Percentiles rank a stretch among this genome's conserved stretches.
These are phyloP conservation scores for Fusarium sarcochroum DNA, from an alignment of 2,329 filamentous ascomycete genomes.

Conservation along the genomic window DNA sequence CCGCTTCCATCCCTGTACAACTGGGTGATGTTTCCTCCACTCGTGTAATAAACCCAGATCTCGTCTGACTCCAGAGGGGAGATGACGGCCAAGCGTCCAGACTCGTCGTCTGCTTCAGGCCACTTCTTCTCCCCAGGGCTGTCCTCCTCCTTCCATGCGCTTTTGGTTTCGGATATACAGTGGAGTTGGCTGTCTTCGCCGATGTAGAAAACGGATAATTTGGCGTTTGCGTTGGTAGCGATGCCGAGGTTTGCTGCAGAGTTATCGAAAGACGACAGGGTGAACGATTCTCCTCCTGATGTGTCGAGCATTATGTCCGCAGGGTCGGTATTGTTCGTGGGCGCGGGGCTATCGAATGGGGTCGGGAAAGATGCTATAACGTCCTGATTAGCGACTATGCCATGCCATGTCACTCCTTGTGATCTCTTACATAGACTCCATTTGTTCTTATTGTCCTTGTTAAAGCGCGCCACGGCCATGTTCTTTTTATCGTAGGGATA, in stretches of 20 bases:
- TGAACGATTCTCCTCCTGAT: slow-evolving; percentile 1
- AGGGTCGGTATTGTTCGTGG: slow-evolving; percentile 29
- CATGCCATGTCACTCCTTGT: rapidly evolving
- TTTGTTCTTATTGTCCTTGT: slow-evolving; percentile 28
- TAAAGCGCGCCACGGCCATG: slow-evolving; percentile 18
- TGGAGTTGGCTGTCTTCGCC: slow-evolving; percentile 25
- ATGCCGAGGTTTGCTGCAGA: slow-evolving; percentile 6
- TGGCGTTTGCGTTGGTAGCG: not conserved
- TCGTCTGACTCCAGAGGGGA: slow-evolving; percentile 20
- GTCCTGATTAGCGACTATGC: not conserved
- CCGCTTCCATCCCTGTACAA: slow-evolving; percentile 10
- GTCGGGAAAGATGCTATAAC: slow-evolving; percentile 29
- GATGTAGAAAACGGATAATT: slow-evolving; percentile 24
- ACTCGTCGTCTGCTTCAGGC: slow-evolving; percentile 22
- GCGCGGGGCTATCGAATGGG: slow-evolving; percentile 27
- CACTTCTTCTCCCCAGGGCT: slow-evolving; percentile 12
- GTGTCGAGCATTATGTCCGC: slow-evolving; percentile 23
- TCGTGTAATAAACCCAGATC: slow-evolving; percentile 33
- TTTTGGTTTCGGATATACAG: not conserved
- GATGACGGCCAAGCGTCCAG: slow-evolving; percentile 24
- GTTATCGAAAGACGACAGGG: slow-evolving; percentile 10
- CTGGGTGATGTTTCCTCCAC: slow-evolving; percentile 22
- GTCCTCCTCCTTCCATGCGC: slow-evolving; percentile 9
- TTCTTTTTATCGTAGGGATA: slow-evolving; percentile 37
- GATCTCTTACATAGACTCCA: slow-evolving; percentile 16